phyloP scores from a whole-genome alignment of 345 rosid species.

The Citrus sp. region DNA sequence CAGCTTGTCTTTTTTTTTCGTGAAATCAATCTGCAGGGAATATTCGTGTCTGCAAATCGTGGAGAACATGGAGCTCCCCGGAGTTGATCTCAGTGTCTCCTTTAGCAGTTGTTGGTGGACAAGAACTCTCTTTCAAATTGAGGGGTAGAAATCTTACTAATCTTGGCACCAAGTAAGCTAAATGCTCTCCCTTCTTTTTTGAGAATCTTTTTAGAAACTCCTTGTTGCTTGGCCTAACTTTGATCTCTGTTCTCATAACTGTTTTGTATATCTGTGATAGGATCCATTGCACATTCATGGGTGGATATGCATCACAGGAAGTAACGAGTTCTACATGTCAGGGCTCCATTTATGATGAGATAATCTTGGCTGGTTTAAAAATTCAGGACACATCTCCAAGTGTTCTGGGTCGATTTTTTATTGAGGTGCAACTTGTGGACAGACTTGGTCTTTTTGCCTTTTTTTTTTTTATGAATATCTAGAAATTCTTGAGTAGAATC shows the following conservation, averaged over 20 bases:
- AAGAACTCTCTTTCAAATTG: constrained; percentile 56
- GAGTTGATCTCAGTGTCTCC: constrained; percentile 81
- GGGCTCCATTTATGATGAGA: constrained; percentile 47
- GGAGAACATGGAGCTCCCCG: constrained; percentile 78
- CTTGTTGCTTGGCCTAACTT: constrained; percentile 3
- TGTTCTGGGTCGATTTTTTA: constrained; percentile 70
- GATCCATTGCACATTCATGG: constrained; percentile 59
- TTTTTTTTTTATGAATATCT: not conserved
- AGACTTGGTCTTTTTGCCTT: not conserved
- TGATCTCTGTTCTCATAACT: constrained; percentile 6
- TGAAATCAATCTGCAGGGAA: constrained; percentile 50
- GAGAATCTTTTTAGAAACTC: too few species aligned
- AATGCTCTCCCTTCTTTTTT: not conserved
- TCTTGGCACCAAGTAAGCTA: constrained; percentile 66
- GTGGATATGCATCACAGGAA: constrained; percentile 59
- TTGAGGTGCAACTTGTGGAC: constrained; percentile 57
- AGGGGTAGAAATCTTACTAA: constrained; percentile 71
- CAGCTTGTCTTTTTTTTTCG: not conserved
- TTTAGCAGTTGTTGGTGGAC: constrained; percentile 71
- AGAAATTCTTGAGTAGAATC: not conserved
- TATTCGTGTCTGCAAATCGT: constrained; percentile 61
- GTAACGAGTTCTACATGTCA: constrained; percentile 30
- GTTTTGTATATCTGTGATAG: constrained; percentile 32
- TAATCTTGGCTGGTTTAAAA: constrained; percentile 49
- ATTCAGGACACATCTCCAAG: constrained; percentile 33